Base-by-base conservation (phyloP, 768 basidiomycete species). In the Saitozyma podzolica region DNA sequence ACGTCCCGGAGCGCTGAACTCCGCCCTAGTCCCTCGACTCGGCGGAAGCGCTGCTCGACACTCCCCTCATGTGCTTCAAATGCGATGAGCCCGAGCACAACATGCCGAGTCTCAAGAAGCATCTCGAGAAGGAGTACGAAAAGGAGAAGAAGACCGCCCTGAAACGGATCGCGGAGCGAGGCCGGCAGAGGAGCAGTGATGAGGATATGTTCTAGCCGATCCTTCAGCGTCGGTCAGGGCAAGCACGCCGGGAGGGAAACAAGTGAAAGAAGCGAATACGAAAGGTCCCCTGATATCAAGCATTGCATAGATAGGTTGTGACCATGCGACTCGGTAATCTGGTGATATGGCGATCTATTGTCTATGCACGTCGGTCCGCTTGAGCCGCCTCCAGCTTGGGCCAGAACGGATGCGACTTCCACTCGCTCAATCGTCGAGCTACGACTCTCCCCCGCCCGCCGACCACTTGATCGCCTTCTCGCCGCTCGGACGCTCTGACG, bases 121-220 rank as follows among this genome's bases (percentile, higher is more conserved):
- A 95, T 75, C 81, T 94, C 8, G 84, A 88, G 73, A 83, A 85
- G 67, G 90, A 92, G 73, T 90, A 86, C 84, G 84, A 87, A 43
- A 80, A 82, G 54, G 78, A 84, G 57, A 81, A 71, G 57, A 61
- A 52, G 51, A 52, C 50, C 20, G 57, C 52, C 7, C 45, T 70
- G 40, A 47, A 58, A 40, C n/a, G 58, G 50, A 71, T 67, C 39
- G 59, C 50, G 51, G 53, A 48, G 20, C 56, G 63, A 40, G 73
- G 73, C 19, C 45, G 64, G 53, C 68, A 71, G 59, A 16, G 63
- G 20, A 56, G 62, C 37, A 71, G 69, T 43, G 70, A 74, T 43
- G 73, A 69, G 47, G 61, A 66, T 10, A 63, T 68, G 52, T 72
- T 72, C 37, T 72, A 29, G 29, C 29, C 5, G 5, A 2, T 29